Conservation (phyloP, 306 rosid species). For the Sesbania bispinosa region DNA sequence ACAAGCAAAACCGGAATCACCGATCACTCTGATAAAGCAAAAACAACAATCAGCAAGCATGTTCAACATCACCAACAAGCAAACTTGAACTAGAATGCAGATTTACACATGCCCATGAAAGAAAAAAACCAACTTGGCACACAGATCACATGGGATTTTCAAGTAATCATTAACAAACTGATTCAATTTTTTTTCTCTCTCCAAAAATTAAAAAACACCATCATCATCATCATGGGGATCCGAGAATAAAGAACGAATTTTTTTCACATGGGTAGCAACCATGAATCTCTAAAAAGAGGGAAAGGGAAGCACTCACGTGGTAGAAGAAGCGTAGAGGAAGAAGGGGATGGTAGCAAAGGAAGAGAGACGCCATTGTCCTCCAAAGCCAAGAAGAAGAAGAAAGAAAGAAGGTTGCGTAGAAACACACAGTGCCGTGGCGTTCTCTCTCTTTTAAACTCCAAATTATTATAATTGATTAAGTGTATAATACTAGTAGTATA, state of each 20-base stretch:
- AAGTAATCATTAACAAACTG: conserved; percentile 15
- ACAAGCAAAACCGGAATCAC: conserved; percentile 9
- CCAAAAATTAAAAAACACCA: not conserved
- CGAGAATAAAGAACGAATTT: conserved; percentile 4
- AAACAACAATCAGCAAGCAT: not conserved
- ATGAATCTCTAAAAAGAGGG: conserved; percentile 10
- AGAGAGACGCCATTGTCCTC: conserved; percentile 20
- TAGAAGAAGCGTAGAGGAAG: conserved; percentile 16
- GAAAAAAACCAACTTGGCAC: conserved; percentile 17
- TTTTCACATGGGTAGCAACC: conserved; percentile 8
- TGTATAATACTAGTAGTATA: not conserved
- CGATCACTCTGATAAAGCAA: conserved; percentile 30
- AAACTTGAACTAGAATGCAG: conserved; percentile 31
- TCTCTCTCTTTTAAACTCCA: conserved; percentile 29
- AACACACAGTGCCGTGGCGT: conserved; percentile 38
- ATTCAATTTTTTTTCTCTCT: not conserved
- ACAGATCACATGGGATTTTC: conserved; percentile 30
- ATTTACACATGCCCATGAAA: conserved; percentile 21
- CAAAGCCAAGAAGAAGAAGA: not conserved
- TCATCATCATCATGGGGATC: conserved; percentile 8
- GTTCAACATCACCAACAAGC: conserved; percentile 16
- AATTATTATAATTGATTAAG: not conserved
- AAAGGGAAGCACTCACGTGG: conserved; percentile 27
- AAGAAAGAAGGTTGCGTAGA: conserved; percentile 46
- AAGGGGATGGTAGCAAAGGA: conserved; percentile 26